These are phyloP conservation scores for Apiosordaria backusii DNA, from an alignment of 495 filamentous ascomycete species.

Conservation along the genomic window DNA sequence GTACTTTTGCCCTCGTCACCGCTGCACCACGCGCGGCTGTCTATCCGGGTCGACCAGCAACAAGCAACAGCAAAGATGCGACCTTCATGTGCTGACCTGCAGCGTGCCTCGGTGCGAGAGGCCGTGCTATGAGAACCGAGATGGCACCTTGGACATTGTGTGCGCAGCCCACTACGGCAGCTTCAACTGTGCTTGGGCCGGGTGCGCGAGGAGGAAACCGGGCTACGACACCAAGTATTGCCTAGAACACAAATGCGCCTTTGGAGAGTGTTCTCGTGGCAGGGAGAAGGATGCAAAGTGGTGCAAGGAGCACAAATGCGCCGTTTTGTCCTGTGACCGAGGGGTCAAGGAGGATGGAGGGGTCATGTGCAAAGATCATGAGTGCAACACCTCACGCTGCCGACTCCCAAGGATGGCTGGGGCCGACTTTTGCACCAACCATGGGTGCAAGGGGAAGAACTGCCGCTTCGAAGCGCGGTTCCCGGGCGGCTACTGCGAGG, in stretches of 20 bases:
- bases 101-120: constrained; percentile 11
- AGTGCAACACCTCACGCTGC: constrained; percentile 5
- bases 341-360: not conserved
- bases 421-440: constrained; percentile 13
- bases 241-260: constrained; percentile 14
- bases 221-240: constrained; percentile 11
- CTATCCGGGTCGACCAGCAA: constrained; percentile 1
- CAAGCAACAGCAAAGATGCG: constrained; percentile 12
- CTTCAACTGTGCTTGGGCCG: constrained; percentile 6
- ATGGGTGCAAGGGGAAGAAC: constrained; percentile 3
- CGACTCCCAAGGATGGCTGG: not conserved
- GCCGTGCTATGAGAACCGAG: constrained; percentile 13
- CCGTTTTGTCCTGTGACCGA: constrained; percentile 2
- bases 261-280: not conserved
- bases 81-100: constrained; percentile 11
- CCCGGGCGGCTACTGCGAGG: constrained; percentile 8
- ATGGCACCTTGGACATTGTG: constrained; percentile 12
- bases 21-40: constrained; percentile 13
- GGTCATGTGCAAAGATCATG: not conserved
- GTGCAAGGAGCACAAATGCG: constrained; percentile 6
- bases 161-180: constrained; percentile 21
- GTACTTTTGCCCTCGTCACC: constrained; percentile 15
- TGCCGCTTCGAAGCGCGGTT: constrained; percentile 9
- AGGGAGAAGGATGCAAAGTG: not conserved
- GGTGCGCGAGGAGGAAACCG: constrained; percentile 11